phyloP scores from a whole-genome alignment of 179 eudicot genomes.

The Spergularia azorica region DNA sequence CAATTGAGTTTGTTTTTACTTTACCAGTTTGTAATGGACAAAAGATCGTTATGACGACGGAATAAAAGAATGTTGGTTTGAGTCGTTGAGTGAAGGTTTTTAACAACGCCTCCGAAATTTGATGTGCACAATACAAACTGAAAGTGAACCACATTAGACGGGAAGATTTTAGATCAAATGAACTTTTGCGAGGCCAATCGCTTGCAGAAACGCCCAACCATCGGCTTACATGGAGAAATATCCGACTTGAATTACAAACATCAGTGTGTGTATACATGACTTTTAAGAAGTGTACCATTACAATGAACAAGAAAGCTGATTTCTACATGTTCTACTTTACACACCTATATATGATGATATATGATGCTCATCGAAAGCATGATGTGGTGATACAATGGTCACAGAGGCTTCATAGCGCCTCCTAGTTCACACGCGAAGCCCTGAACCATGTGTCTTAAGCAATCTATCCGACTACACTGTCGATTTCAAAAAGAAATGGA shows the following conservation, averaged over 20 bases:
- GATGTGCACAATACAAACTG: no score
- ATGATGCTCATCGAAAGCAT: conserved; percentile 18
- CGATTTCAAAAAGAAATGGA: conserved; percentile 17
- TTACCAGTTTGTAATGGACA: no score
- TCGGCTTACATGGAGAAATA: conserved; percentile 1
- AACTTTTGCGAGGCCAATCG: neutral
- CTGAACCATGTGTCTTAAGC: conserved; percentile 10
- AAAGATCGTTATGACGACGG: no score
- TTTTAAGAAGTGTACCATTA: neutral
- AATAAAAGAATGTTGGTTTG: no score
- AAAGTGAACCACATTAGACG: no score
- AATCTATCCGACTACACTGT: neutral
- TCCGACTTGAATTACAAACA: conserved; percentile 7
- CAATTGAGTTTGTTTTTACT: no score
- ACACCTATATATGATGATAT: conserved; percentile 13
- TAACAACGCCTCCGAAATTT: no score
- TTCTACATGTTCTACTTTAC: conserved; percentile 28
- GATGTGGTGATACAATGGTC: conserved; percentile 12
- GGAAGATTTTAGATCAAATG: no score
- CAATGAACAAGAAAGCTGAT: conserved; percentile 8
- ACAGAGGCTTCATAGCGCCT: neutral
- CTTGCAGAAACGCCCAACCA: neutral
- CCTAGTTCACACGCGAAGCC: neutral
- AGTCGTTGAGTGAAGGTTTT: no score
- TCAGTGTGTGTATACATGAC: neutral